Evolutionary conservation across 2,329 filamentous ascomycete genomes (phyloP).

Genomic region (Cucurbitaria berberidis): DNA sequence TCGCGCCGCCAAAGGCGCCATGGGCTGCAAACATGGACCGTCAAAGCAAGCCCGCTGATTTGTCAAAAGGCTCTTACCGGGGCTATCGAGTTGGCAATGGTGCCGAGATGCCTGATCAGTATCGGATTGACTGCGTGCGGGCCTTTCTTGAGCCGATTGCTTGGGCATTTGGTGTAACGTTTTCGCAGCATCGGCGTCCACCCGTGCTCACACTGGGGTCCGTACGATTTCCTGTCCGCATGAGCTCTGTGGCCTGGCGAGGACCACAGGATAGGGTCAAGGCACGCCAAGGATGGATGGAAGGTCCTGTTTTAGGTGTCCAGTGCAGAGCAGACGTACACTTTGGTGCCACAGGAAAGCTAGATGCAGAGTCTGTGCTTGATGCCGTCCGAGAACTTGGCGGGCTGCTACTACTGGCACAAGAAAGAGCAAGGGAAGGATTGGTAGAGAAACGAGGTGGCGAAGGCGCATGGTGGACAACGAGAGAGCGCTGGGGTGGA

Average conservation of each 20-base stretch:
- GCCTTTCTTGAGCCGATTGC: slow-evolving; percentile 64
- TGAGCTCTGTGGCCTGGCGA: slow-evolving; percentile 61
- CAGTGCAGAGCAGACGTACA: slow-evolving; percentile 62
- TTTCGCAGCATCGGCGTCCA: slow-evolving; percentile 55
- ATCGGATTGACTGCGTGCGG: slow-evolving; percentile 62
- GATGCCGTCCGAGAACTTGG: slow-evolving; percentile 65
- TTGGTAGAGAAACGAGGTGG: slow-evolving; percentile 57
- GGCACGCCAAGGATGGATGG: slow-evolving; percentile 61
- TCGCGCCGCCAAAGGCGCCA: slow-evolving; percentile 37
- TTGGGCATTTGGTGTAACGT: slow-evolving; percentile 64
- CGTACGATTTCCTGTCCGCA: slow-evolving; percentile 63
- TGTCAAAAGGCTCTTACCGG: slow-evolving; percentile 56
- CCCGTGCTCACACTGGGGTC: slow-evolving; percentile 56
- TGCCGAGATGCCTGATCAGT: slow-evolving; percentile 63
- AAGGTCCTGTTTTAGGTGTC: slow-evolving; percentile 63
- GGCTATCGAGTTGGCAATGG: slow-evolving; percentile 65
- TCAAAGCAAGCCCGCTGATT: slow-evolving; percentile 29
- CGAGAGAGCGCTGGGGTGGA: slow-evolving; percentile 63
- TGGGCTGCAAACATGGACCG: slow-evolving; percentile 28
- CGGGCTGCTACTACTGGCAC: slow-evolving; percentile 63
- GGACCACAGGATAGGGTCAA: slow-evolving; percentile 59
- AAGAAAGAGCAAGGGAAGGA: slow-evolving; percentile 65
- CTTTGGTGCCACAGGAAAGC: slow-evolving; percentile 52
- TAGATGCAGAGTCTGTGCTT: slow-evolving; percentile 48
- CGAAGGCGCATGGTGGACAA: slow-evolving; percentile 67